A percentile compares a stretch with the other conserved stretches of the same genome.
Conservation (phyloP, 352 stramenopile species). For the Elongisporangium anandrum region DNA sequence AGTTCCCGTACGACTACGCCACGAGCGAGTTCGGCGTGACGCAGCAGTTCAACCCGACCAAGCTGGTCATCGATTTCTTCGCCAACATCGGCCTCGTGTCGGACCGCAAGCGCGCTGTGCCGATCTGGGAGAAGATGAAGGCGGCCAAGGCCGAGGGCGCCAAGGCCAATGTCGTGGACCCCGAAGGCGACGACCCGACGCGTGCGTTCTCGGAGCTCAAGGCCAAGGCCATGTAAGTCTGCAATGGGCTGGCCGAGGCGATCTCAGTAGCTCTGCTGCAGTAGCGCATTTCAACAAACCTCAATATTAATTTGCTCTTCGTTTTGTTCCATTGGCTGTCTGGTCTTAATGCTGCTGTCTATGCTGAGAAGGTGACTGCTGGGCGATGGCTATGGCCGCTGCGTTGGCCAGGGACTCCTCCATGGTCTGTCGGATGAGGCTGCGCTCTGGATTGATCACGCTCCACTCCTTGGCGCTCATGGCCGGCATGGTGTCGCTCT, state of each 20-base stretch:
- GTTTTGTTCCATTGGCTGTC: not conserved
- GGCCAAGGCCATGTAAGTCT: slow-evolving; percentile 59
- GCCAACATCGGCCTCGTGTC: slow-evolving; percentile 90
- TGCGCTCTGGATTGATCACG: slow-evolving; percentile 53
- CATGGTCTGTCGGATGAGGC: slow-evolving; percentile 45
- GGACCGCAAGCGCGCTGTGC: slow-evolving; percentile 92
- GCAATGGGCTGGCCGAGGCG: too few species aligned
- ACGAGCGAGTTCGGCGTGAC: slow-evolving; percentile 96
- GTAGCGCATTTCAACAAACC: not conserved
- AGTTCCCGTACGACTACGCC: slow-evolving; percentile 99
- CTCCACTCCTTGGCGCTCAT: slow-evolving; percentile 71
- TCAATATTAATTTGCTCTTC: slow-evolving; percentile 1
- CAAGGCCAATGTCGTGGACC: slow-evolving; percentile 44
- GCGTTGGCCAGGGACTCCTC: slow-evolving; percentile 21
- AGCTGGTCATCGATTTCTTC: slow-evolving; percentile 95
- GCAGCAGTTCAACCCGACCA: slow-evolving; percentile 97
- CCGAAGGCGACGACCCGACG: slow-evolving; percentile 47
- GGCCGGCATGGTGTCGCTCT: slow-evolving; percentile 32
- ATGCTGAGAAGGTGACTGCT: not conserved
- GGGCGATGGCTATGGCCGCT: not conserved
- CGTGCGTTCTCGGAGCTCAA: slow-evolving; percentile 64
- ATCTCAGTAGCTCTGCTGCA: too few species aligned
- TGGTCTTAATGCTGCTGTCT: not conserved
- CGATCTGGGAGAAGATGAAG: slow-evolving; percentile 93
- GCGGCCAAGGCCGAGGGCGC: slow-evolving; percentile 33